phyloP scores from a whole-genome alignment of 345 rosid species.

The Kandelia obovata region DNA sequence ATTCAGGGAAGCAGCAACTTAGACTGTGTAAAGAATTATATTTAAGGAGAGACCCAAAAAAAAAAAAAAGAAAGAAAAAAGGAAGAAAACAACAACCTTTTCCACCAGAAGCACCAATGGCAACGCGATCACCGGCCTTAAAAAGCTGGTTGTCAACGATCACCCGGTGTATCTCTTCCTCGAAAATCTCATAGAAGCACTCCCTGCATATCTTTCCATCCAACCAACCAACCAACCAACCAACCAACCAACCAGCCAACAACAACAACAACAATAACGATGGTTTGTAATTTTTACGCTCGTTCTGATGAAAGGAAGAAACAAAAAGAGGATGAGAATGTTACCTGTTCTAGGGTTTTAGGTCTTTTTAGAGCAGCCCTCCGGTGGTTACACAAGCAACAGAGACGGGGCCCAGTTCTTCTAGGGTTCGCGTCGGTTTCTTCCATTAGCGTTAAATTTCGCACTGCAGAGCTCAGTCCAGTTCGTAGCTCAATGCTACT shows the following conservation, averaged over 20 bases:
- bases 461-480: too few relatives aligned
- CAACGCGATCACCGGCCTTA: slow-evolving; percentile 78
- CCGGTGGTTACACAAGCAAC: slow-evolving; percentile 56
- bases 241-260: too few relatives aligned
- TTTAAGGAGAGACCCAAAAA: neutral
- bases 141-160: slow-evolving; percentile 62
- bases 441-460: slow-evolving; percentile 30
- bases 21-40: neutral
- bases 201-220: slow-evolving; percentile 73
- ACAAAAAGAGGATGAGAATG: neutral
- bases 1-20: neutral
- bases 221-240: neutral
- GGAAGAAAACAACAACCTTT: slow-evolving; percentile 47
- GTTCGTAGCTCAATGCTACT: too few relatives aligned
- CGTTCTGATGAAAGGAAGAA: neutral
- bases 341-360: slow-evolving; percentile 83
- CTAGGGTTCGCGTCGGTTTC: slow-evolving; percentile 30
- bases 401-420: slow-evolving; percentile 48
- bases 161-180: slow-evolving; percentile 78
- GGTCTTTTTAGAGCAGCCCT: slow-evolving; percentile 80
- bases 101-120: slow-evolving; percentile 91
- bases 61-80: neutral
- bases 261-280: neutral
- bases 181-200: slow-evolving; percentile 77
- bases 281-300: neutral